A percentile compares a stretch with the other conserved stretches of the same genome.
Conservation (phyloP, 2,329 filamentous ascomycete genomes). For the Trichophyton equinum region DNA sequence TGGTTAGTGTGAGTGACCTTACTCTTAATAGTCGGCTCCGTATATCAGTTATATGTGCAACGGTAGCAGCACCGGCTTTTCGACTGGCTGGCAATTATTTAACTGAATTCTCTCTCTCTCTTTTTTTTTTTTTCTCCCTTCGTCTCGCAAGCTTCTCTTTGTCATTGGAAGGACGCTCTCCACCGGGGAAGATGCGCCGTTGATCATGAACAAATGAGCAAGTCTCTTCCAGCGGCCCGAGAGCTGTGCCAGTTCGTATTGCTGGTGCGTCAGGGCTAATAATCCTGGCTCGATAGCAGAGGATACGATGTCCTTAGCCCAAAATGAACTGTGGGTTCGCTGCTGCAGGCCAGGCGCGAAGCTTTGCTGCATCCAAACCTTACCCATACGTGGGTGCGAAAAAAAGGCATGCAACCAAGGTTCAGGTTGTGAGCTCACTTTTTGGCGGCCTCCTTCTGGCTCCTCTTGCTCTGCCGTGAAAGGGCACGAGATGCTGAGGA, state of each 20-base stretch:
- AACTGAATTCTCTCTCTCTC: not conserved
- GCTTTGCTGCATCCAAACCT: conserved; percentile 1
- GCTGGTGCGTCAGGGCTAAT: not conserved
- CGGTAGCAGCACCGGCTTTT: not conserved
- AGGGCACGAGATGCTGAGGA: too few relatives aligned
- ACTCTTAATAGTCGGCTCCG: not conserved
- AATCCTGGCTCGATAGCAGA: not conserved
- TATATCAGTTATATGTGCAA: not conserved
- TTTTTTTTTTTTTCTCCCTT: not conserved
- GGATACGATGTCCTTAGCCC: not conserved
- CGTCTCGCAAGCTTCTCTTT: not conserved
- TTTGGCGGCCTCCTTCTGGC: not conserved
- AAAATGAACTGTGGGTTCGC: not conserved
- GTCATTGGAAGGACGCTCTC: not conserved
- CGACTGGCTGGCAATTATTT: not conserved
- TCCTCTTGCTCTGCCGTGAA: too few relatives aligned
- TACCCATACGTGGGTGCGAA: not conserved
- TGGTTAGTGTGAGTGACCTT: not conserved
- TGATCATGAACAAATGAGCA: conserved; percentile 3
- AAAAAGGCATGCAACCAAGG: not conserved
- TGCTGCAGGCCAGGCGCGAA: not conserved
- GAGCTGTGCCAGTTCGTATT: conserved; percentile 2
- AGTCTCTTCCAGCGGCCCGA: conserved; percentile 2
- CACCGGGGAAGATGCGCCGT: conserved; percentile 1
- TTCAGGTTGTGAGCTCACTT: not conserved